Conservation (phyloP, 495 filamentous ascomycete genomes). For the Neurospora sp. region DNA sequence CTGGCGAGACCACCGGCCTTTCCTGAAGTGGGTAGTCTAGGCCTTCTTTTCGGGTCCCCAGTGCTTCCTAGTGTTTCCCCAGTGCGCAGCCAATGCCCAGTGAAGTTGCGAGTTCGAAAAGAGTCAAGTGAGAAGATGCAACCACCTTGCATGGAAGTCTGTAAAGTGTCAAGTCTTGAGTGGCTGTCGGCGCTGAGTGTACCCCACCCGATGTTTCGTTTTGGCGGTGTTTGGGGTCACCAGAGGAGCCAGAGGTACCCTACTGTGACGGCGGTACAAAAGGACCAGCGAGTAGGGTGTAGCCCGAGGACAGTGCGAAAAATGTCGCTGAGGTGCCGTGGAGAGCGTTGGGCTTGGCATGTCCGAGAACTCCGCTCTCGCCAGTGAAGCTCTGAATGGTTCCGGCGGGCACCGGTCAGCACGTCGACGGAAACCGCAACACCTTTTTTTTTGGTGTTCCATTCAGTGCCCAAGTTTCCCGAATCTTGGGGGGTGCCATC, state of each 20-base stretch:
- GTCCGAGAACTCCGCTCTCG: not conserved
- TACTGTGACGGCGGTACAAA: not conserved
- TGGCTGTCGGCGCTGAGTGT: slow-evolving; percentile 14
- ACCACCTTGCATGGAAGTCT: slow-evolving; percentile 17
- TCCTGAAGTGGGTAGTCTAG: not conserved
- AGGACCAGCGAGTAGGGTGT: not conserved
- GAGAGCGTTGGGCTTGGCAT: not conserved
- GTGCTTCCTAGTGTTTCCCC: not conserved
- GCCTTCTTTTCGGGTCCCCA: not conserved
- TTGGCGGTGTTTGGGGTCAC: slow-evolving; percentile 4
- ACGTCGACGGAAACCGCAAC: not conserved
- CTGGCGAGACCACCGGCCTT: not conserved
- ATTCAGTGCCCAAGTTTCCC: not conserved
- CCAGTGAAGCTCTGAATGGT: not conserved
- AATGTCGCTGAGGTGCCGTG: not conserved
- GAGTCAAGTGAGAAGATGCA: slow-evolving; percentile 10
- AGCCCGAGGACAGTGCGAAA: not conserved
- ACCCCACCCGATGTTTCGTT: slow-evolving; percentile 16
- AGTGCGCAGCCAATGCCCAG: not conserved
- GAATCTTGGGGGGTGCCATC: not conserved
- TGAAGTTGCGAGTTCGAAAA: not conserved
- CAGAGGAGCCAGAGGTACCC: not conserved
- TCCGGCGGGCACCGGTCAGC: not conserved
- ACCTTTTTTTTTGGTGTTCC: not conserved
- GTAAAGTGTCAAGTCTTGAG: slow-evolving; percentile 25